Evolutionary conservation across 179 eudicot genomes (phyloP), one percentile per base, ranked within the genome.

Genomic region (Gypsophila paniculata): DNA sequence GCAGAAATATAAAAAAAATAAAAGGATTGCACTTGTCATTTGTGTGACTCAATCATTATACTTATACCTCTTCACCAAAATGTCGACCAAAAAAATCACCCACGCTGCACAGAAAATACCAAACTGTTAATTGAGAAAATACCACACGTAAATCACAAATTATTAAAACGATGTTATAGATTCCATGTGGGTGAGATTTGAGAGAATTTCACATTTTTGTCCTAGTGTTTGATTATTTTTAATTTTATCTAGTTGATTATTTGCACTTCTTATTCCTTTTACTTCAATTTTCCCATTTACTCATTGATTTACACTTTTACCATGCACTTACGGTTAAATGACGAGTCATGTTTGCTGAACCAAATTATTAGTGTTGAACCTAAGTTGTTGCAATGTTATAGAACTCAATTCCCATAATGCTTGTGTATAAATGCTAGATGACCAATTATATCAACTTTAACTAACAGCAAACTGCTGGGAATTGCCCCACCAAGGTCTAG

Each of bases 71-170:
- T 78, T 85, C 84, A 49, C 98, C 98, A 82, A 93, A 93, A 85
- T 93, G 98, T 65, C 98, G 94, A 75, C 86, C 85, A 73, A 93
- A 89, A 82, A 93, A 93, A 39, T 83, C 91, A 65, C 89, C 90
- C 57, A 93, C 98, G 52, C 98, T 93, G 85, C 81, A 86, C 26
- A 54, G 32, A 76, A 81, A 38, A 69, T 46, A 67, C 25, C 29
- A 60, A 59, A 74, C 66, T 72, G 73, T 74, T 51, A 69, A 68
- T 61, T 53, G 6, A 13, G 17, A 51, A 34, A 69, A 42, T n/a
- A n/a, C n/a, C n/a, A n/a, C 52, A 71, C 21, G 59, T 9, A 19
- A 54, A 63, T 62, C 71, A 73, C 44, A 61, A 22, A 6, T 34
- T 22, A 14, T 34, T 18, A 42, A 51, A 39, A 51, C 39, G 5